These are phyloP conservation scores for Tephrocybe sp. DNA, from an alignment of 768 basidiomycete species.

Conservation along the genomic window DNA sequence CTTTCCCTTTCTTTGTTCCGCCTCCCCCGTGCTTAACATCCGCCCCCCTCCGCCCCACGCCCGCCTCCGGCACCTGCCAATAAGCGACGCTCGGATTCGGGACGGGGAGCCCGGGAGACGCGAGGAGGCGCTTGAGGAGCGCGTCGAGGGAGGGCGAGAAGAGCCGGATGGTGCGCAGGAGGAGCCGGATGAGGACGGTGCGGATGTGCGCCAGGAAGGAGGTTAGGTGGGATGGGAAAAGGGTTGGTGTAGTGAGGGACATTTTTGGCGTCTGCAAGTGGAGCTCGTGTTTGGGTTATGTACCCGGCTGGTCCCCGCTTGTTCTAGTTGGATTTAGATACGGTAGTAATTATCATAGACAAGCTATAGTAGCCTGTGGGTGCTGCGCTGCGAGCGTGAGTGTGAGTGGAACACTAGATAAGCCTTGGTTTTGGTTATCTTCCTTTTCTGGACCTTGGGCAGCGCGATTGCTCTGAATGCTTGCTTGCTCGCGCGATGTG, in stretches of 20 bases:
- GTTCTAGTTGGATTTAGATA: no score
- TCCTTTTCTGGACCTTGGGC: no score
- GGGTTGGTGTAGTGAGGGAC: background rate
- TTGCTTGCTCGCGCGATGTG: no score
- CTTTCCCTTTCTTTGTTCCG: constrained; percentile 31
- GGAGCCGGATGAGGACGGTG: constrained; percentile 15
- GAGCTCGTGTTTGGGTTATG: no score
- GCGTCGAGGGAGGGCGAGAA: constrained; percentile 21
- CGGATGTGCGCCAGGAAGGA: constrained; percentile 9
- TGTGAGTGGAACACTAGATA: no score
- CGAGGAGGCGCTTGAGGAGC: constrained; percentile 26
- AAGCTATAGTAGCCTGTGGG: no score
- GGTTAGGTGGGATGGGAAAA: background rate
- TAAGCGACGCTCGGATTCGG: constrained; percentile 56
- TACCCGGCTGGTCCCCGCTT: no score
- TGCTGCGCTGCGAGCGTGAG: no score
- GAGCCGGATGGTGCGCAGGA: constrained; percentile 19
- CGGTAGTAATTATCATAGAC: no score
- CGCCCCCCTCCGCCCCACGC: constrained; percentile 38
- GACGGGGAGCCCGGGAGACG: constrained; percentile 58
- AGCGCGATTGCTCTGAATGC: no score
- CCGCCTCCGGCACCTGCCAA: constrained; percentile 59
- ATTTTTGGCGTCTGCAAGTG: no score
- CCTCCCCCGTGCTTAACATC: constrained; percentile 16
- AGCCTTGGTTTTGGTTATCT: no score